Evolutionary conservation across 441 rosid genomes (phyloP).

Genomic region (Pelargonium myrrhifolium): DNA sequence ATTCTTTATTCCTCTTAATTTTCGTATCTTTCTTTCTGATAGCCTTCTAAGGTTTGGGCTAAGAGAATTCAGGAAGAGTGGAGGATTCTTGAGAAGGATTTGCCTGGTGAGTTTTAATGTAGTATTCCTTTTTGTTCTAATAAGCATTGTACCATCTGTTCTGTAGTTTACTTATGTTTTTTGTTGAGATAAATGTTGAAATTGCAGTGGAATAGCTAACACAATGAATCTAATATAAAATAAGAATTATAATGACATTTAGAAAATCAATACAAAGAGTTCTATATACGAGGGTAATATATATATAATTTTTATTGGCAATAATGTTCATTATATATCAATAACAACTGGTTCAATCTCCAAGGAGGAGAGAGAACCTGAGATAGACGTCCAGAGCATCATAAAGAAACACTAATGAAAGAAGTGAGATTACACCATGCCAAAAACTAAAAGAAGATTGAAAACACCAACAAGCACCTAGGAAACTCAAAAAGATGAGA

Average conservation of each 20-base stretch:
- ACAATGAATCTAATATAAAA: not conserved
- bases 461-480: no score
- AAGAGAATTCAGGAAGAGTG: constrained; percentile 85
- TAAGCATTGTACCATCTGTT: not conserved
- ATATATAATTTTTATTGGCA: not conserved
- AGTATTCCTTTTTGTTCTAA: not conserved
- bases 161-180: not conserved
- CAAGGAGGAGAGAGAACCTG: no score
- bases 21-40: constrained; percentile 17
- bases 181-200: not conserved
- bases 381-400: no score
- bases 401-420: no score
- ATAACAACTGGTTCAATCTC: no score
- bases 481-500: no score
- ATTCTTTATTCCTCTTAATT: not conserved
- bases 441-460: no score
- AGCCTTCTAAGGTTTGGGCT: constrained; percentile 58
- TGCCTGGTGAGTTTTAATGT: constrained; percentile 52
- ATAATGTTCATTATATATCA: no score
- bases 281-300: not conserved
- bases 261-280: not conserved
- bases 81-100: constrained; percentile 75
- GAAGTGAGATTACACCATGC: no score
- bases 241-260: not conserved
- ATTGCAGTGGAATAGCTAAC: not conserved